Base-by-base conservation (phyloP, 805 yeast species). In the Metschnikowia cubensis region DNA sequence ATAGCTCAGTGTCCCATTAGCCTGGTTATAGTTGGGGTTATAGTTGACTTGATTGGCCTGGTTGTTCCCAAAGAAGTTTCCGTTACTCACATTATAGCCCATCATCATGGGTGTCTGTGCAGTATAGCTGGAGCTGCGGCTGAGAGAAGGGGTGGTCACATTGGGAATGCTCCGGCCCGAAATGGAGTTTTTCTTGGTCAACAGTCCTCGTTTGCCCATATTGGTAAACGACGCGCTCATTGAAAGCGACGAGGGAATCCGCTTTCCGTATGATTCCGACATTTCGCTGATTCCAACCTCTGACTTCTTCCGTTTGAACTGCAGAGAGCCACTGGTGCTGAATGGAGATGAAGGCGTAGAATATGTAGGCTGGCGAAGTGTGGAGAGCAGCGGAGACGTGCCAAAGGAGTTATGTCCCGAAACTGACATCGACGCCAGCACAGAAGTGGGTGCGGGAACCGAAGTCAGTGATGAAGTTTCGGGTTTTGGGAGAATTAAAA, bases 401-500 rank as follows among this genome's bases (percentile, higher is more conserved):
- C 35, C 46, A 17, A 13, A 45, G n/a, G 45, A 38, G 37, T 38
- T 31, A 18, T 38, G 48, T 15, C 29, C 48, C 8, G 35, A 36
- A 4, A 31, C 37, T 6, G 35, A 10, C 29, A 32, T 13, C 22
- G 51, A 31, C 3, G 47, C 31, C 4, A 35, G 50, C 3, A 35
- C 18, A 8, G 50, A 50, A 13, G 35, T 22, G 20, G 53, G 40
- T 10, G 38, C 52, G 15, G 53, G 43, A 17, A 47, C 37, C 10
- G 37, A 17, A 11, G 39, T 7, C 13, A 33, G 10, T 3, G 45
- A 15, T 6, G 40, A 11, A 6, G 32, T 22, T 21, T 35, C 54
- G 6, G 77, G 77, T 55, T 73, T 73, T 6, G 77, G 77, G 35
- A 72, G 56, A 34, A 73, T 73, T 45, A 70, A 64, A 18, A 73